phyloP scores from a whole-genome alignment of 176 grass and related monocot species.

The Paspalum notatum region DNA sequence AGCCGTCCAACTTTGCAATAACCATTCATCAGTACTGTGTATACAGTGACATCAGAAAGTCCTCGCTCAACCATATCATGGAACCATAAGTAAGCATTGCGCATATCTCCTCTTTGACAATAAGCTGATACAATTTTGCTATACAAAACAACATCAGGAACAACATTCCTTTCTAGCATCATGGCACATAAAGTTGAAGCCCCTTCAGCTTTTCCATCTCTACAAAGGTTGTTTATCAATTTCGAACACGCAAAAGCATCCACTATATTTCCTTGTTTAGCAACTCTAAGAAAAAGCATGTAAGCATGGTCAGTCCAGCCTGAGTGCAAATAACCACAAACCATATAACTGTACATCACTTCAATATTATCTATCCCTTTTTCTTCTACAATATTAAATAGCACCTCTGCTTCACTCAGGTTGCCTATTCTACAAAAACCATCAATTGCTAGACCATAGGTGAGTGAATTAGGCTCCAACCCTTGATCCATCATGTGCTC shows the following conservation, averaged over 20 bases:
- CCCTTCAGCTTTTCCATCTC: conserved; percentile 49
- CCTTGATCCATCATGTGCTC: too few relatives aligned
- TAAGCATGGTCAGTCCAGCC: too few relatives aligned
- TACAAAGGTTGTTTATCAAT: conserved; percentile 68
- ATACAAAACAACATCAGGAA: conserved; percentile 67
- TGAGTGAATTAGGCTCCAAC: too few relatives aligned
- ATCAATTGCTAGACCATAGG: too few relatives aligned
- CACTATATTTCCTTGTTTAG: too few relatives aligned
- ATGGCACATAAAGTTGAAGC: conserved; percentile 62
- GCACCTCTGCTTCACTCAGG: too few relatives aligned
- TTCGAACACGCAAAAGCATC: conserved; percentile 43
- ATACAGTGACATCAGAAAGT: conserved; percentile 62
- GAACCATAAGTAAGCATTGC: conserved; percentile 60
- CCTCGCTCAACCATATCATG: conserved; percentile 59
- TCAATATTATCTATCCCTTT: too few relatives aligned
- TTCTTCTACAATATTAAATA: too few relatives aligned
- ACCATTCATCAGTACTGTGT: conserved; percentile 72
- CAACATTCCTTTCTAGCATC: conserved; percentile 66
- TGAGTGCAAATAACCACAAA: too few relatives aligned
- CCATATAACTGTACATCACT: too few relatives aligned
- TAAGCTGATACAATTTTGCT: conserved; percentile 67
- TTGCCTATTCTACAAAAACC: too few relatives aligned
- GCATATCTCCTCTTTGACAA: conserved; percentile 55
- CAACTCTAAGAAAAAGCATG: too few relatives aligned
- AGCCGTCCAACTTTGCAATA: conserved; percentile 58